Base-by-base conservation (phyloP, 768 basidiomycete species). In the Kwoniella europaea region DNA sequence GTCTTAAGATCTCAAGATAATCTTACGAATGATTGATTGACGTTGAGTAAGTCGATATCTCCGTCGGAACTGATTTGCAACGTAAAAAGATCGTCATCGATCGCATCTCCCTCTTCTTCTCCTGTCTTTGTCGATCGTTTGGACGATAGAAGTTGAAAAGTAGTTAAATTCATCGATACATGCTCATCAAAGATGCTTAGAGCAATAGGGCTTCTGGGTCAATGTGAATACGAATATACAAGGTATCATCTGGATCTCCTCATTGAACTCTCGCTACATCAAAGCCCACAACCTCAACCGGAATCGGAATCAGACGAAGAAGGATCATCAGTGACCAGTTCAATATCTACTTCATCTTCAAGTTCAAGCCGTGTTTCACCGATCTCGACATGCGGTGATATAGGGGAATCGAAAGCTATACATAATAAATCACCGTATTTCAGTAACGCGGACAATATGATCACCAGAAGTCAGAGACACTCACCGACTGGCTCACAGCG, bases 121-220 rank as follows among this genome's bases (percentile, higher is more conserved):
- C 35, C 35, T 35, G 35, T 35, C 7, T 35, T 18, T 50, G 46
- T 50, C 46, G 46, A 50, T 50, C 46, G 18, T 50, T 18, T 50
- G 3, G 46, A 50, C 46, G 18, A 50, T 50, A 15, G 12, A 50
- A 50, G 18, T 6, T 6, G 12, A 50, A 50, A 50, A 50, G 46
- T 13, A 50, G 10, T 15, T 16, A 18, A 10, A 18, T 15, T 13
- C 2, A 18, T 50, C 46, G 46, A 50, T 50, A 50, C 13, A 18
- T 50, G 18, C 13, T 15, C 46, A 50, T 50, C 18, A 18, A 50
- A 50, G 46, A 67, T 67, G 65, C 55, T 67, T 42, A 57, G 56
- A 44, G 65, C 65, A 16, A 27, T 67, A 42, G 27, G 58, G 4
- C 29, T 59, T n/a, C 18, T 67, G 20, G 56, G 56, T 16, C 29